Base-by-base conservation (phyloP, 495 filamentous ascomycete species). In the Evansstolkia leycettana region DNA sequence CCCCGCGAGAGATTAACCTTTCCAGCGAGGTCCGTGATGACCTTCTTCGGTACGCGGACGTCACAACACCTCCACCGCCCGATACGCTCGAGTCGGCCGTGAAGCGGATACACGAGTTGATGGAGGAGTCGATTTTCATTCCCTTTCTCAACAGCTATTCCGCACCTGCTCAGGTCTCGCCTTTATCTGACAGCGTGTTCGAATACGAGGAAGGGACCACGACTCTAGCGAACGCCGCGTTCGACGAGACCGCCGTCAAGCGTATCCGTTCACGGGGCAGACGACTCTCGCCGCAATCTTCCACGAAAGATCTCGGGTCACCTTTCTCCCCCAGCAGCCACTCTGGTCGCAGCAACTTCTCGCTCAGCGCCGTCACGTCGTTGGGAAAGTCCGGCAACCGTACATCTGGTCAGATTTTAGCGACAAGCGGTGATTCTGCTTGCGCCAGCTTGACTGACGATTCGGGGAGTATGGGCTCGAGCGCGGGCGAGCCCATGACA, bases 1-100 rank as follows among this genome's bases (percentile, higher is more conserved):
- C 84, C 7, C 82, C 83, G 1, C 75, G 84, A 25, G 86, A 98
- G 54, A 87, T 98, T 49, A 99, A 99, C 47, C 73, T 99, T 18
- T 86, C 89, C 11, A 76, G 79, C 24, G 72, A 80, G 41, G 83
- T 95, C 19, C 82, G 92, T 3, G 84, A 95, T 47, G 65, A 71
- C 12, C 64, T 99, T 18, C 62, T 99, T 11, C 67, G 66, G 9
- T 65, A 84, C 31, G 66, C 76, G 5, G 67, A 70, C 24, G 55
- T 62, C 7, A 51, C 66, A n/a, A 59, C 64, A 2, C 84, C 92
- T 5, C 92, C 90, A 0, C 54, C 69, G 14, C 92, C 90, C 3
- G 71, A 80, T 32, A 72, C 75, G 20, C 67, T 99, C 16, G 84
- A 92, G 47, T 67, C 78, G n/a, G 90, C 90, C n/a, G 84, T 90